Evolutionary conservation across 495 filamentous ascomycete species (phyloP).

Genomic region (Alectoria sarmentosa): DNA sequence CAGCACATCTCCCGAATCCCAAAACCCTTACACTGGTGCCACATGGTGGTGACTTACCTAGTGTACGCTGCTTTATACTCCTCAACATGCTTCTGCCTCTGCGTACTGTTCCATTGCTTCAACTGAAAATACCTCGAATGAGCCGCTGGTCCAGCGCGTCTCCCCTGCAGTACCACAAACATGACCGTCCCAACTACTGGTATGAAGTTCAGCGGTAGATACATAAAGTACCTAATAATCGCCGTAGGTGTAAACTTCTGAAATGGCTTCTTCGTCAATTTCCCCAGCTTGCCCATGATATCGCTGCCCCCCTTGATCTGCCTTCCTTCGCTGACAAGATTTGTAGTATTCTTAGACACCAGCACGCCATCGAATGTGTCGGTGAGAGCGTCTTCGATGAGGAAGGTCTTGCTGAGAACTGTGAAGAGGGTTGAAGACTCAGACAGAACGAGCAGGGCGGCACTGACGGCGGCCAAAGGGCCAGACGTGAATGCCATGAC

Average conservation of each 20-base stretch:
- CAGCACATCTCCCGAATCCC: constrained; percentile 19
- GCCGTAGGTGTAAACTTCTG: constrained; percentile 55
- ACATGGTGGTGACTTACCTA: constrained; percentile 51
- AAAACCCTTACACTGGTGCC: neutral
- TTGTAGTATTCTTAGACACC: constrained; percentile 44
- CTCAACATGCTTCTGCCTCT: constrained; percentile 58
- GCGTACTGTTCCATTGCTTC: constrained; percentile 61
- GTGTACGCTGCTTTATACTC: constrained; percentile 61
- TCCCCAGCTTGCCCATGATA: constrained; percentile 64
- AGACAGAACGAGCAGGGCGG: constrained; percentile 67
- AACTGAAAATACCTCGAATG: constrained; percentile 78
- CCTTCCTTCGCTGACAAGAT: constrained; percentile 64
- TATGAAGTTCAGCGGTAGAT: constrained; percentile 88
- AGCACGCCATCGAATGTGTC: constrained; percentile 90
- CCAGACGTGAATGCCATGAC: constrained; percentile 72
- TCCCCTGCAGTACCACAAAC: constrained; percentile 73
- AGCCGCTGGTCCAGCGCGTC: constrained; percentile 41
- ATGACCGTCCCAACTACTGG: constrained; percentile 77
- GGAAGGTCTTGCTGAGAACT: constrained; percentile 62
- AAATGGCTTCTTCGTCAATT: constrained; percentile 63
- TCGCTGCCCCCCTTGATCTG: constrained; percentile 52
- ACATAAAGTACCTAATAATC: constrained; percentile 61
- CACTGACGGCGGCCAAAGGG: constrained; percentile 71
- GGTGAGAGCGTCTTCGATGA: constrained; percentile 71
- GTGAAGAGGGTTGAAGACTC: constrained; percentile 77